These are phyloP conservation scores for Magnusiomyces fungicola DNA, from an alignment of 1,139 yeast species.

Conservation along the genomic window DNA sequence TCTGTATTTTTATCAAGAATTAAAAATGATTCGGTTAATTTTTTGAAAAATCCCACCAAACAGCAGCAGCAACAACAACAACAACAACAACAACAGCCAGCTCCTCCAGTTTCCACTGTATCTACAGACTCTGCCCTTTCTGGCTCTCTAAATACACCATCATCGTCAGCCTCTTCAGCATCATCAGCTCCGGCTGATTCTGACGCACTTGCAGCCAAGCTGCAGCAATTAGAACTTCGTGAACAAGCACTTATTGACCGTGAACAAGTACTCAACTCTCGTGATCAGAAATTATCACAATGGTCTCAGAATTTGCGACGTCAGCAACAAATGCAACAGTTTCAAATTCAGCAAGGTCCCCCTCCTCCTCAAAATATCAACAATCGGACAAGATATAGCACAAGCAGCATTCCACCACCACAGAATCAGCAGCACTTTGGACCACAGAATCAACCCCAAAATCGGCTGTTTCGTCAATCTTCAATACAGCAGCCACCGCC, in stretches of 20 bases:
- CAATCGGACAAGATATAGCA: background rate
- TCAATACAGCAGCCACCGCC: background rate
- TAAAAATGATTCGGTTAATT: background rate
- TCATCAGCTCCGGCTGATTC: slow-evolving; percentile 2
- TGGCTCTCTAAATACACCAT: background rate
- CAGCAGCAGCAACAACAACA: background rate
- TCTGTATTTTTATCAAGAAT: slow-evolving; percentile 9
- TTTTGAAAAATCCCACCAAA: background rate
- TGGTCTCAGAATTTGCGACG: slow-evolving; percentile 7
- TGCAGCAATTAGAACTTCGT: slow-evolving; percentile 5
- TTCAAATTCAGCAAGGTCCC: slow-evolving; percentile 2
- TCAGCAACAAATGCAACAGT: slow-evolving; percentile 3
- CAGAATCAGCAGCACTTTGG: background rate
- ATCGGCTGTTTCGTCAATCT: too few species aligned
- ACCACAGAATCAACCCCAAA: too few species aligned
- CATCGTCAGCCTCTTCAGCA: background rate
- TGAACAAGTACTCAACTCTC: slow-evolving; percentile 2
- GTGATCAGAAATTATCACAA: slow-evolving; percentile 12
- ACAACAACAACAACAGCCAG: background rate
- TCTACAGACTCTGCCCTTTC: slow-evolving; percentile 1
- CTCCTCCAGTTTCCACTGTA: background rate
- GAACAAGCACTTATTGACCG: slow-evolving; percentile 11
- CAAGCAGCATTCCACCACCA: background rate
- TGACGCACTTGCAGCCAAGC: slow-evolving; percentile 1
- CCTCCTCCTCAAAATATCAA: background rate